Base-by-base conservation (phyloP, 2,329 filamentous ascomycete genomes). In the Xylaria polymorpha region DNA sequence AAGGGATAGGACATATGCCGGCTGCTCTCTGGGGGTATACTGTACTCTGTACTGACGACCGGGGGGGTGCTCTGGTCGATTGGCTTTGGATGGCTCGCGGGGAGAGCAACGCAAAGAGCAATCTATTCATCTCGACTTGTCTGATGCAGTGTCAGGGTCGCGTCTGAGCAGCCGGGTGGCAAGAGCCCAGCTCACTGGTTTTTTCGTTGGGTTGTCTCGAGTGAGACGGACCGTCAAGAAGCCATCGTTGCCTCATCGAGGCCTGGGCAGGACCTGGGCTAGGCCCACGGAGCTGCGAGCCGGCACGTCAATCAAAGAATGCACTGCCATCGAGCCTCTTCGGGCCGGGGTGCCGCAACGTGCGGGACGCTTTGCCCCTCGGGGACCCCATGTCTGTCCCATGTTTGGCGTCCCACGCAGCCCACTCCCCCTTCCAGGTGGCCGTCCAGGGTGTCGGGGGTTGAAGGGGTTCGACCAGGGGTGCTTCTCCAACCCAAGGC, bases 271-370 rank as follows among this genome's bases (percentile, higher is more conserved):
- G 48, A 59, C 57, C 64, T 71, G 50, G 62, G 51, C 67, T 44
- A 66, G 68, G 67, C 59, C 65, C 44, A 60, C 74, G 77, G 77
- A 77, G 75, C 71, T 72, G 66, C 74, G 76, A 67, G 77, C 77
- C 77, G 77, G 71, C 74, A 72, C 61, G 62, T 77, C 74, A 77
- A 78, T 77, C 74, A 75, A 77, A 67, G 15, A 20, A 73, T 73
- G 70, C 63, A 68, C 62, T 73, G 73, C 61, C 62, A 65, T 57
- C 57, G 58, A 66, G 74, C 71, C 74, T 76, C 70, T 71, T 74
- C 77, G 77, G 77, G 68, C 77, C 77, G 77, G 76, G 70, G 71
- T 76, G 75, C 77, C 77, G 77, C 73, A 73, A 72, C 69, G 66
- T 69, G 73, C 66, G 70, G 71, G 65, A 67, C 67, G 37, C 29